A percentile compares a stretch with the other conserved stretches of the same genome.
Evolutionary conservation across 176 grass and related monocot genomes (phyloP).

Genomic region (Tillandsia fasciculata): DNA sequence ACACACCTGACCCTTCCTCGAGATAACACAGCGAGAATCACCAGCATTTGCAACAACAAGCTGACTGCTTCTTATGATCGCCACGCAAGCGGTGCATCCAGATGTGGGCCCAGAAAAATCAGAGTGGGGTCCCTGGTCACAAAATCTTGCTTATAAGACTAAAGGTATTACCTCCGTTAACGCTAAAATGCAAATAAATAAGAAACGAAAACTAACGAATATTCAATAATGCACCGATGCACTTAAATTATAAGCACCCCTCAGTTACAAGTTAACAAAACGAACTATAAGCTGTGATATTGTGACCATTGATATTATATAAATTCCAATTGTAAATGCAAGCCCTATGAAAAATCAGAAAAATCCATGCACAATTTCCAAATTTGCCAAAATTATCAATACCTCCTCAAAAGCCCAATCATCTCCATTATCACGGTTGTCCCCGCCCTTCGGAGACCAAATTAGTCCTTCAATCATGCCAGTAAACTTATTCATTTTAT

Average conservation of each 20-base stretch:
- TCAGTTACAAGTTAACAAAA: too few relatives aligned
- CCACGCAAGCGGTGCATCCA: slow-evolving; percentile 88
- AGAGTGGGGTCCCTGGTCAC: slow-evolving; percentile 75
- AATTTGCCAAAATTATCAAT: slow-evolving; percentile 1
- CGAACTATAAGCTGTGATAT: too few relatives aligned
- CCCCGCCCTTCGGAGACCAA: slow-evolving; percentile 67
- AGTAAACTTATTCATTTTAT: slow-evolving; percentile 90
- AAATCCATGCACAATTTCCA: neutral
- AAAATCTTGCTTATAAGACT: neutral
- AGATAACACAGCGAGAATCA: slow-evolving; percentile 98
- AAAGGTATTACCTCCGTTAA: neutral
- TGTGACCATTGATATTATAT: too few relatives aligned
- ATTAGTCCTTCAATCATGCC: slow-evolving; percentile 99
- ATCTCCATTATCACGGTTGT: slow-evolving; percentile 40
- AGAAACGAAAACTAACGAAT: neutral
- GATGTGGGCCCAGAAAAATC: slow-evolving; percentile 76
- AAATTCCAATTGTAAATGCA: neutral
- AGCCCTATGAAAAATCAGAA: neutral
- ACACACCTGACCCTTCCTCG: slow-evolving; percentile 69
- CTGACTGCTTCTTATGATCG: slow-evolving; percentile 72
- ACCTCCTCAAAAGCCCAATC: slow-evolving; percentile 48
- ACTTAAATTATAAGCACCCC: neutral
- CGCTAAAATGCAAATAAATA: neutral
- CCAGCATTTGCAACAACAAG: slow-evolving; percentile 90
- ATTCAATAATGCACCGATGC: neutral